These are phyloP conservation scores for Xylaria sp. DNA, from an alignment of 2,329 filamentous ascomycete species.

Conservation along the genomic window DNA sequence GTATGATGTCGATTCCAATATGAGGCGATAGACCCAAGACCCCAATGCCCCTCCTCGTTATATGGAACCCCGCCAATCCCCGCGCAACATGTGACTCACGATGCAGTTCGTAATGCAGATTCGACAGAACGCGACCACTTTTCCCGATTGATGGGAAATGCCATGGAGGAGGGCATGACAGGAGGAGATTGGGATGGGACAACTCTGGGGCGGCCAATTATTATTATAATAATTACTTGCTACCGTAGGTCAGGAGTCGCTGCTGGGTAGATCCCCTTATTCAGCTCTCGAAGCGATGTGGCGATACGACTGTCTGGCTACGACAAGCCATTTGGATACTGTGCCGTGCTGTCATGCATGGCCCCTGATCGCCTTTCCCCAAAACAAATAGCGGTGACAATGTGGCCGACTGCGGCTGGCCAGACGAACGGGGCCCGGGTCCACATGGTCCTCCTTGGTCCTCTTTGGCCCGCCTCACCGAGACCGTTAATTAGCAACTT, in stretches of 20 bases:
- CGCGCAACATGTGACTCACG: constrained; percentile 21
- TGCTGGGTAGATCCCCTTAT: constrained; percentile 1
- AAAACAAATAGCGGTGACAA: constrained; percentile 50
- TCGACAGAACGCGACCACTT: constrained; percentile 10
- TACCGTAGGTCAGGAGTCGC: constrained; percentile 1
- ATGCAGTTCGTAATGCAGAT: constrained; percentile 9
- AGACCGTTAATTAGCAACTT: constrained; percentile 30
- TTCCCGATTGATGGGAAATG: constrained; percentile 15
- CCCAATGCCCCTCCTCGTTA: constrained; percentile 5
- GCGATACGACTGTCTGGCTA: background rate
- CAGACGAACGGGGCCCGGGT: constrained; percentile 40
- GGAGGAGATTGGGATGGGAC: constrained; percentile 18
- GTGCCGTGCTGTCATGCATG: constrained; percentile 15
- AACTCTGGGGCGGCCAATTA: constrained; percentile 29
- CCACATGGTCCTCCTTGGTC: constrained; percentile 46
- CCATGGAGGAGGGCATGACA: constrained; percentile 16
- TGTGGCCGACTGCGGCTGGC: constrained; percentile 48
- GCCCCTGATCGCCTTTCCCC: constrained; percentile 32
- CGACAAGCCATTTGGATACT: background rate
- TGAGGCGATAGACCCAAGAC: constrained; percentile 18
- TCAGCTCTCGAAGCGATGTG: constrained; percentile 12
- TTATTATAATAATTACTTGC: constrained; percentile 28
- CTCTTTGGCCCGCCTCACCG: constrained; percentile 46
- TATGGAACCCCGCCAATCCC: constrained; percentile 22
- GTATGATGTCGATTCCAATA: constrained; percentile 8